These are phyloP conservation scores for Rhododendron kiyosumense DNA, from an alignment of 148 eudicot genomes.

Conservation along the genomic window DNA sequence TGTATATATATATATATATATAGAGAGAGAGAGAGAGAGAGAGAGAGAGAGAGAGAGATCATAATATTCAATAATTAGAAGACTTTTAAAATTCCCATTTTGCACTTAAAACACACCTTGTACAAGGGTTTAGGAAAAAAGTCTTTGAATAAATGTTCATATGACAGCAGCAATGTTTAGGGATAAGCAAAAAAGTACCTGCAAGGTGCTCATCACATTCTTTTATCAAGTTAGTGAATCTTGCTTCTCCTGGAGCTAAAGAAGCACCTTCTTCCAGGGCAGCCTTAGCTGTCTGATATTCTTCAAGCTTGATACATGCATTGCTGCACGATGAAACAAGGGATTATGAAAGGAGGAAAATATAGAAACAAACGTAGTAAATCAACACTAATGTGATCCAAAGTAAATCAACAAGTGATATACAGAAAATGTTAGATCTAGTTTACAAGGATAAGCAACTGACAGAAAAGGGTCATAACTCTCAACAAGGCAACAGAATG, in stretches of 20 bases:
- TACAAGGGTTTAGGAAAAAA: not conserved
- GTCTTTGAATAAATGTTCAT: not conserved
- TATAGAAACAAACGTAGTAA: not conserved
- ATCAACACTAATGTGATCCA: not conserved
- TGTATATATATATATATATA: too few species aligned
- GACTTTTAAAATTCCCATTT: not conserved
- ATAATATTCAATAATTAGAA: not conserved
- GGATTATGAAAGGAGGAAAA: not conserved
- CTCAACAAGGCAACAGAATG: not conserved
- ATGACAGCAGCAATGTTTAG: not conserved
- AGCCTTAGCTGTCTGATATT: conserved; percentile 80
- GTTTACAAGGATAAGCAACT: not conserved
- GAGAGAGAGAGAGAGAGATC: not conserved
- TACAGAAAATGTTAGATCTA: not conserved
- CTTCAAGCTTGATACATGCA: conserved; percentile 92
- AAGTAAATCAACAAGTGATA: not conserved
- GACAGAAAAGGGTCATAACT: not conserved
- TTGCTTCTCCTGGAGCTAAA: conserved; percentile 63
- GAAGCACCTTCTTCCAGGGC: conserved; percentile 75
- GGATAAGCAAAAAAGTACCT: conserved; percentile 36
- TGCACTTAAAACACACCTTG: not conserved
- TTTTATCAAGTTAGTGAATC: conserved; percentile 68
- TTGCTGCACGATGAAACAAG: conserved; percentile 30
- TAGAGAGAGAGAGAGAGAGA: not conserved
- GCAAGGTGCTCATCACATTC: conserved; percentile 83